Conservation (phyloP, 805 yeast species). For the Hagleromyces aurorensis region DNA sequence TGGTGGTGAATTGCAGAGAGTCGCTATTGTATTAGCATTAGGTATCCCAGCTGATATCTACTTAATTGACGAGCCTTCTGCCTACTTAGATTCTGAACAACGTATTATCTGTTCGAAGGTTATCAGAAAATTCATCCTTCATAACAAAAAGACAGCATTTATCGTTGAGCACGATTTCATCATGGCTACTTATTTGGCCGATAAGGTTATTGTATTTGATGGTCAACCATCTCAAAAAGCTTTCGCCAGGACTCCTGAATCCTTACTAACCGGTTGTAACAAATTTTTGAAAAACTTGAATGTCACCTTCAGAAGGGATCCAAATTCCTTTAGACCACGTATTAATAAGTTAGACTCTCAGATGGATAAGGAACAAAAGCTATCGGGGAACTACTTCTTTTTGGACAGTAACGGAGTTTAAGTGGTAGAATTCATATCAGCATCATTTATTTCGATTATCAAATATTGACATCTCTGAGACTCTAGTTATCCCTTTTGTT, state of each 20-base stretch:
- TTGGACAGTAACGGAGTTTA: constrained; percentile 57
- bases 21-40: constrained; percentile 89
- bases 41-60: constrained; percentile 96
- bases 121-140: constrained; percentile 91
- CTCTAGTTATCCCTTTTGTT: too few species aligned
- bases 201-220: constrained; percentile 96
- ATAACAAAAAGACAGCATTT: constrained; percentile 97
- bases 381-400: constrained; percentile 90
- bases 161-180: constrained; percentile 99
- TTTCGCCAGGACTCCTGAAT: constrained; percentile 81
- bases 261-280: constrained; percentile 94
- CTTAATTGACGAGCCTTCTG: constrained; percentile 97
- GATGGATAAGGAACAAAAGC: constrained; percentile 97
- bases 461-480: too few species aligned
- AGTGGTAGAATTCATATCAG: too few species aligned
- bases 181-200: constrained; percentile 99
- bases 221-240: constrained; percentile 88
- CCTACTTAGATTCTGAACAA: constrained; percentile 97
- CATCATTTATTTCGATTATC: too few species aligned
- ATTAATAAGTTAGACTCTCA: constrained; percentile 96
- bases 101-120: constrained; percentile 99
- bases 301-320: constrained; percentile 98
- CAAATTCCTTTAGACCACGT: constrained; percentile 96
- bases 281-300: constrained; percentile 92
- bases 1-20: constrained; percentile 99